A percentile compares a stretch with the other conserved stretches of the same genome.
phyloP scores from a whole-genome alignment of 208 protist species.

The Acanthamoeba healyi region DNA sequence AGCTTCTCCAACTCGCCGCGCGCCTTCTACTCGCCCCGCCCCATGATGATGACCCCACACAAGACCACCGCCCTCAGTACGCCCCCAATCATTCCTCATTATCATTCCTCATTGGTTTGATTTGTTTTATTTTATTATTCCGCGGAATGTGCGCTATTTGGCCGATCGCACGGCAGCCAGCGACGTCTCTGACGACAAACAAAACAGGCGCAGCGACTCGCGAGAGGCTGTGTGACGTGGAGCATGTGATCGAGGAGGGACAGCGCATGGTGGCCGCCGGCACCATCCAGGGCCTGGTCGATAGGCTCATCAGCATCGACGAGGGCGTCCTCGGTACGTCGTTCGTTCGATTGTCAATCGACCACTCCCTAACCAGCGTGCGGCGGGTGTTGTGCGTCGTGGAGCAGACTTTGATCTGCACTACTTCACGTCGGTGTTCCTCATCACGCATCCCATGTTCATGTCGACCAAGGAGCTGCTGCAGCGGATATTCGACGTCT shows the following conservation, averaged over 20 bases:
- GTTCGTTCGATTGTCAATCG: background rate
- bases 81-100: background rate
- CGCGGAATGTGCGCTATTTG: background rate
- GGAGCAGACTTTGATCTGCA: conserved; percentile 41
- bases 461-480: conserved; percentile 39
- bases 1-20: conserved; percentile 20
- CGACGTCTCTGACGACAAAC: no score
- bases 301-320: conserved; percentile 56
- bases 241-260: background rate
- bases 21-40: conserved; percentile 24
- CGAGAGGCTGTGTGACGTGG: conserved; percentile 8
- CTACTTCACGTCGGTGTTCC: conserved; percentile 52
- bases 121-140: background rate
- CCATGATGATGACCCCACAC: conserved; percentile 25
- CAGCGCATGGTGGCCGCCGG: conserved; percentile 49
- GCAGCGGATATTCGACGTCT: conserved; percentile 9
- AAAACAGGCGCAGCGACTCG: background rate
- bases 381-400: background rate
- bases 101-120: background rate
- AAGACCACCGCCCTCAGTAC: conserved; percentile 1
- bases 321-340: conserved; percentile 7
- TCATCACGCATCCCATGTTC: conserved; percentile 62
- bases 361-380: background rate
- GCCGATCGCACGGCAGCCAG: background rate
- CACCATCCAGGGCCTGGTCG: conserved; percentile 31